phyloP scores from a whole-genome alignment of 768 basidiomycete genomes.

The Phallus indusiatus region DNA sequence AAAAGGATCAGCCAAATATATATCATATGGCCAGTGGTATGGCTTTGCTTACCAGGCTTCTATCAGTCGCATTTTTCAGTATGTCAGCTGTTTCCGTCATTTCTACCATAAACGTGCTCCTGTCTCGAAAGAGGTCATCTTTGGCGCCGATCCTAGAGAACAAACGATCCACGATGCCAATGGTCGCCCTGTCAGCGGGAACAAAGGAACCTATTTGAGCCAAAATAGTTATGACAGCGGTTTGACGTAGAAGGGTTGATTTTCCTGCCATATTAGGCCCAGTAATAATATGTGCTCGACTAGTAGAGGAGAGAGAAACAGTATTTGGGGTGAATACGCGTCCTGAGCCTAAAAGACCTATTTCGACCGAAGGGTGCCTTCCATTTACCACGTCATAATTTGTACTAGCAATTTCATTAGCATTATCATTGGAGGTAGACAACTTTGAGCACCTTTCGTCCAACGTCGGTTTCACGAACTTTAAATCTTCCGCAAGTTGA shows the following conservation, averaged over 20 bases:
- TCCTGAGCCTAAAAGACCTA: slow-evolving; percentile 64
- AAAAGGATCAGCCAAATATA: slow-evolving; percentile 1
- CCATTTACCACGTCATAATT: slow-evolving; percentile 67
- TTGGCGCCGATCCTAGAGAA: slow-evolving; percentile 94
- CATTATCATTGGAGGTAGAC: not conserved
- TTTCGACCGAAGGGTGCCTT: slow-evolving; percentile 89
- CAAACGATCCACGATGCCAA: slow-evolving; percentile 84
- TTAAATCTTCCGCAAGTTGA: slow-evolving; percentile 65
- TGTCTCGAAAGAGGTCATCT: slow-evolving; percentile 87
- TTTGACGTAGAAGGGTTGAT: slow-evolving; percentile 86
- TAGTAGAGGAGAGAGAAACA: slow-evolving; percentile 45
- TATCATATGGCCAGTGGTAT: not conserved
- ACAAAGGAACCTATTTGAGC: slow-evolving; percentile 93
- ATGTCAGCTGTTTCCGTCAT: slow-evolving; percentile 94
- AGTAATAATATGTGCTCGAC: slow-evolving; percentile 75
- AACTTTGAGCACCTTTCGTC: slow-evolving; percentile 49
- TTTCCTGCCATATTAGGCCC: slow-evolving; percentile 97
- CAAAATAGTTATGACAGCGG: slow-evolving; percentile 79
- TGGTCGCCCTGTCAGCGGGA: slow-evolving; percentile 68
- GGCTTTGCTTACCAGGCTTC: slow-evolving; percentile 57
- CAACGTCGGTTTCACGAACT: slow-evolving; percentile 63
- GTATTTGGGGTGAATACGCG: slow-evolving; percentile 83
- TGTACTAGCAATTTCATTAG: slow-evolving; percentile 24
- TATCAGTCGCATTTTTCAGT: slow-evolving; percentile 68
- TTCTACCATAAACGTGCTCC: slow-evolving; percentile 98